A percentile compares a stretch with the other conserved stretches of the same genome.
phyloP scores from a whole-genome alignment of 805 yeast genomes.

The Ogataea trehalophila region DNA sequence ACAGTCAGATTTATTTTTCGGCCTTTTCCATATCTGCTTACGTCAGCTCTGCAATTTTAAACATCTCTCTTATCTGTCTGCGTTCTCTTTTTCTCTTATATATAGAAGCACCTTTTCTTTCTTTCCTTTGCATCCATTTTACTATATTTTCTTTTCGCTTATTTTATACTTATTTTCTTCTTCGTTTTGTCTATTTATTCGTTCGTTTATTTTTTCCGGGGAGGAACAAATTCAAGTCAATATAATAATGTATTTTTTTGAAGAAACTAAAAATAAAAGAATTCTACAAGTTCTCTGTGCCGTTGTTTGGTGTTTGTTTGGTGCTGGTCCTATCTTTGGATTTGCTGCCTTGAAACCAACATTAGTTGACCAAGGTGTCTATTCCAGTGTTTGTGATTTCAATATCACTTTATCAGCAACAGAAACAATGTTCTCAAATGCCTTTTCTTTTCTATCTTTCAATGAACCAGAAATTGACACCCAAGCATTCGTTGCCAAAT shows the following conservation, averaged over 20 bases:
- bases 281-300: constrained; percentile 44
- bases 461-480: constrained; percentile 10
- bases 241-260: constrained; percentile 29
- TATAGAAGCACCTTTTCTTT: background rate
- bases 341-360: constrained; percentile 57
- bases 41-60: no score
- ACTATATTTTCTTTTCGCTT: background rate
- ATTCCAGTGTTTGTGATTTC: constrained; percentile 36
- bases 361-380: constrained; percentile 43
- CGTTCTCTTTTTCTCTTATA: background rate
- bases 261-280: constrained; percentile 27
- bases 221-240: background rate
- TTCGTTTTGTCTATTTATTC: background rate
- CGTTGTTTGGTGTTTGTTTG: constrained; percentile 48
- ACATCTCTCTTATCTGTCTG: no score
- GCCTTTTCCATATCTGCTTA: no score
- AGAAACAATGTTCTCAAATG: constrained; percentile 2
- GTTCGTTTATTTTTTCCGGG: background rate
- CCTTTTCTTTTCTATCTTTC: constrained; percentile 1
- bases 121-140: background rate
- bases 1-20: no score
- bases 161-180: constrained; percentile 1
- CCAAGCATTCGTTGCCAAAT: constrained; percentile 34
- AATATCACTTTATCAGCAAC: constrained; percentile 10
- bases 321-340: constrained; percentile 57